A percentile compares a stretch with the other conserved stretches of the same genome.
Conservation (phyloP, 192 early-diverging fungal species). For the Rhizoclosmatium sp. region DNA sequence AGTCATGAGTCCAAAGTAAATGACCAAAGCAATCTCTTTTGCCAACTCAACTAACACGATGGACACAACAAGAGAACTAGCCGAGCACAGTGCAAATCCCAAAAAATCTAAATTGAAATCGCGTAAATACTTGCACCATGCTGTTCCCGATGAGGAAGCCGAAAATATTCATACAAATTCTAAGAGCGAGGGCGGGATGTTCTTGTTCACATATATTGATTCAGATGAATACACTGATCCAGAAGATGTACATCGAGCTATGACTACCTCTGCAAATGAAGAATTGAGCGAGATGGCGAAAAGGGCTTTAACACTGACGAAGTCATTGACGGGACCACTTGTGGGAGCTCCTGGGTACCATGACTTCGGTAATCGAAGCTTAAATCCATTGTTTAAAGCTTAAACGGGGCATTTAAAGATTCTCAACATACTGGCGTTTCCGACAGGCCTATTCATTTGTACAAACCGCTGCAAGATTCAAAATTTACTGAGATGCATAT, state of each 20-base stretch:
- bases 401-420: neutral
- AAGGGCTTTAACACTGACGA: constrained; percentile 24
- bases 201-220: constrained; percentile 46
- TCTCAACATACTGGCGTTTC: constrained; percentile 13
- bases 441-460: constrained; percentile 24
- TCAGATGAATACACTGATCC: constrained; percentile 32
- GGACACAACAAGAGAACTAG: neutral
- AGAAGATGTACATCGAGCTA: constrained; percentile 18
- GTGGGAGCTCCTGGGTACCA: neutral
- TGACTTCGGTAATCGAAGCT: neutral
- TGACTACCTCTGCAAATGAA: constrained; percentile 17
- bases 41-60: neutral
- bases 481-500: constrained; percentile 48
- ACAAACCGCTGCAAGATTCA: constrained; percentile 22
- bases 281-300: constrained; percentile 24
- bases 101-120: neutral
- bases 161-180: neutral
- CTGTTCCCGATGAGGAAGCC: neutral
- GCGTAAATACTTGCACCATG: no score
- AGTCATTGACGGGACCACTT: constrained; percentile 3
- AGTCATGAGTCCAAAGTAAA: constrained; percentile 19
- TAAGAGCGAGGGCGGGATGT: constrained; percentile 15
- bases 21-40: neutral
- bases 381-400: neutral
- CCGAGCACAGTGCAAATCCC: neutral